Percentiles rank a stretch among this genome's conserved stretches.
phyloP scores from a whole-genome alignment of 192 early-diverging fungal genomes.

The Linnemannia exigua region DNA sequence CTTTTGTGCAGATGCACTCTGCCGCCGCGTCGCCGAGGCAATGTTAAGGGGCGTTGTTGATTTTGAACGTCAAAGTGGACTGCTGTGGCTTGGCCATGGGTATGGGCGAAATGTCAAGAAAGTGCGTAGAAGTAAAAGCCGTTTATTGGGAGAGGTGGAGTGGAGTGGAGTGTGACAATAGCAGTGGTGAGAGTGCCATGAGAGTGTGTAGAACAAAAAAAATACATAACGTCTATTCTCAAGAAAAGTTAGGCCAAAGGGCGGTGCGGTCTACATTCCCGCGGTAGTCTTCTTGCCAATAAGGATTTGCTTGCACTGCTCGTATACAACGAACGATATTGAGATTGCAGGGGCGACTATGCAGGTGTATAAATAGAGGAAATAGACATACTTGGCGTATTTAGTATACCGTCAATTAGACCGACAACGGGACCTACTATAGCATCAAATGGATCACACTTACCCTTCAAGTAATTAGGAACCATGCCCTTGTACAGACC shows the following conservation, averaged over 20 bases:
- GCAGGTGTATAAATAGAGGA: not conserved
- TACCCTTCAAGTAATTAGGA: slow-evolving; percentile 86
- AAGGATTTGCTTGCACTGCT: slow-evolving; percentile 80
- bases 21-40: no score
- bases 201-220: slow-evolving; percentile 1
- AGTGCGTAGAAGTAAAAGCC: not conserved
- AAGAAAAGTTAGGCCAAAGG: not conserved
- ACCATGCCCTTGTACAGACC: slow-evolving; percentile 84
- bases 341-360: slow-evolving; percentile 83
- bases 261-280: slow-evolving; percentile 38
- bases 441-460: not conserved
- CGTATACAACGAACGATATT: slow-evolving; percentile 87
- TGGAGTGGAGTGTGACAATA: slow-evolving; percentile 7
- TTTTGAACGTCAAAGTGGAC: no score
- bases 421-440: not conserved
- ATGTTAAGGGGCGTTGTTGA: no score
- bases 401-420: not conserved
- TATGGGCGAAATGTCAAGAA: no score
- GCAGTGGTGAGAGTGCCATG: not conserved
- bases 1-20: no score
- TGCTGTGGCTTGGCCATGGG: no score
- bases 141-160: not conserved
- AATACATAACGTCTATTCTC: not conserved
- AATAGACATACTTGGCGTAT: not conserved
- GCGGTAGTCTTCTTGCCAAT: slow-evolving; percentile 56